These are phyloP conservation scores for Scedosporium apiospermum DNA, from an alignment of 2,329 filamentous ascomycete genomes.

Conservation along the genomic window DNA sequence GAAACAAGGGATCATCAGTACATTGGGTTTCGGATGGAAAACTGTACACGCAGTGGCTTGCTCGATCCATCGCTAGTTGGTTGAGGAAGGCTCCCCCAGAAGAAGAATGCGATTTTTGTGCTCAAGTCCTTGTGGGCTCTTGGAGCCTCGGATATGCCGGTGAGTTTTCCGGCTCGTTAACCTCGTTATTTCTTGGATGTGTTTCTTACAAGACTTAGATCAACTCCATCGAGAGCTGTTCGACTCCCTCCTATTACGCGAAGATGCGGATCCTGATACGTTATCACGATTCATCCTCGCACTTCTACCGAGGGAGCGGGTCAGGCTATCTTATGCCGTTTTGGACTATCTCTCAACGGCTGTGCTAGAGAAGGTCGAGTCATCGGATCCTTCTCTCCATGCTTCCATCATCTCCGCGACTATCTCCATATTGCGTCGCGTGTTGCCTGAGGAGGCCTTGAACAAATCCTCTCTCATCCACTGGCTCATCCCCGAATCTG, in stretches of 20 bases:
- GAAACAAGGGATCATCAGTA: conserved; percentile 11
- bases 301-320: conserved; percentile 9
- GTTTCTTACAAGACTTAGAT: conserved; percentile 1
- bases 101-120: conserved; percentile 30
- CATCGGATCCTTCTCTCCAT: conserved; percentile 14
- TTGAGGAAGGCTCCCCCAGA: conserved; percentile 20
- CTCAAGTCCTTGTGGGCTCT: conserved; percentile 45
- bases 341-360: conserved; percentile 33
- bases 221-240: conserved; percentile 16
- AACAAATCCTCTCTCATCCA: not conserved
- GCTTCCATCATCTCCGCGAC: not conserved
- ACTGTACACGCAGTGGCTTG: conserved; percentile 64
- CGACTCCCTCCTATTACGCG: conserved; percentile 26
- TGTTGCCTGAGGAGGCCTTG: not conserved
- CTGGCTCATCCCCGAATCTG: not conserved
- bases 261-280: conserved; percentile 9
- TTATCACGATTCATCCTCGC: conserved; percentile 18
- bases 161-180: conserved; percentile 23
- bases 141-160: conserved; percentile 66
- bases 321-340: conserved; percentile 18
- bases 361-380: conserved; percentile 27
- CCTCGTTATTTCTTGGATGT: not conserved
- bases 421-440: not conserved
- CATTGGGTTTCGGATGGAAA: conserved; percentile 57
- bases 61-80: conserved; percentile 47